Base-by-base conservation (phyloP, 2,329 filamentous ascomycete genomes). In the Albophoma yamanashiensis region DNA sequence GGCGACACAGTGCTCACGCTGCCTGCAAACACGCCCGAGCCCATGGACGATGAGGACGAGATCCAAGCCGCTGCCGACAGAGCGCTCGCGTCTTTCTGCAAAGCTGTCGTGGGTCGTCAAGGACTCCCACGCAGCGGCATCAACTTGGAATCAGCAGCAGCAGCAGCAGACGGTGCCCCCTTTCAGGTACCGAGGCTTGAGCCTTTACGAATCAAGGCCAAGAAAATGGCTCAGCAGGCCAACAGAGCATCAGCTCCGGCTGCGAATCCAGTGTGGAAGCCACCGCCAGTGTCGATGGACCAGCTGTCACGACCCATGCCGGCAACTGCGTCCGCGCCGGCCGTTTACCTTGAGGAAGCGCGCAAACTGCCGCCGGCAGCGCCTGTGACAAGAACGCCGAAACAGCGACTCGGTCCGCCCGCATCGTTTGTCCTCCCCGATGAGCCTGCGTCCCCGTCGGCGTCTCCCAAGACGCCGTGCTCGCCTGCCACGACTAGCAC, bases 161-260 rank as follows among this genome's bases (percentile, higher is more conserved):
- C 27, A 31, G 31, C 31, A 14, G 62, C 64, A 7, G 62, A 62
- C 1, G 27, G 62, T 3, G 63, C 65, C 58, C 75, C 72, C 60
- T 66, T 73, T 25, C 74, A 76, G 1, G 65, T 72, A n/a, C 67
- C 73, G 5, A 75, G 72, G 47, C 74, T 77, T 45, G 75, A 76
- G 47, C 67, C 75, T 11, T 68, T 79, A 6, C 69, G 68, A 12
- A 64, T 66, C 56, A 69, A 62, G 55, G 66, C 67, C 9, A 67
- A 64, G 56, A 12, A 53, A 20, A 6, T 20, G n/a, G 20, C 22
- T 8, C 36, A 50, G n/a, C 22, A 38, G 9, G 25, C 50, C 4
- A 47, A 39, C 6, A 15, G 42, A 7, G 15, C 15, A 9, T 60
- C 57, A 1, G 31, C 36, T 3, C 34, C 56, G 15, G 22, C 40